A percentile compares a stretch with the other conserved stretches of the same genome.
Evolutionary conservation across 148 eudicot genomes (phyloP).

Genomic region (Vaccinium macrocarpon): DNA sequence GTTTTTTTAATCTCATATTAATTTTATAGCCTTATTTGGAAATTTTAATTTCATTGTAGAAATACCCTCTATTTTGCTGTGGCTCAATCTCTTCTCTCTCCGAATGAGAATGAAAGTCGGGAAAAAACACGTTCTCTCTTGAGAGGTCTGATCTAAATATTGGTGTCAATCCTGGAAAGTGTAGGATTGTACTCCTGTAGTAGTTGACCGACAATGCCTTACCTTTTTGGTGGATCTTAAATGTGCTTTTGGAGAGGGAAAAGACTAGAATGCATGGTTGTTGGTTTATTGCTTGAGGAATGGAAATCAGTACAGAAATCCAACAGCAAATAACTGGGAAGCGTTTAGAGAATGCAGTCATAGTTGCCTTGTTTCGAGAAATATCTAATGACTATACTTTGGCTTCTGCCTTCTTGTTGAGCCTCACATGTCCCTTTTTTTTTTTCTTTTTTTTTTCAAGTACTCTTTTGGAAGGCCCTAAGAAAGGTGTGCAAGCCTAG

Average conservation of each 20-base stretch:
- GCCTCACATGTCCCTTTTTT: background rate
- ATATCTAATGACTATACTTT: background rate
- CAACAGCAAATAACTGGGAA: background rate
- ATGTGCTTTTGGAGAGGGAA: background rate
- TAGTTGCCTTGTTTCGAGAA: background rate
- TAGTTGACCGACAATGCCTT: background rate
- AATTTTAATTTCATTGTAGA: background rate
- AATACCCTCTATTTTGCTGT: background rate
- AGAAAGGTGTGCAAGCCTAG: background rate
- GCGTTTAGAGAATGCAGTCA: background rate
- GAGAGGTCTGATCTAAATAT: background rate
- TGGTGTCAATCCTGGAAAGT: background rate
- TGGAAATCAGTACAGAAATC: background rate
- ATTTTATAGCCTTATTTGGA: background rate
- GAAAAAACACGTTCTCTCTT: background rate
- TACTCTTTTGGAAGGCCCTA: background rate
- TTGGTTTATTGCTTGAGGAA: constrained; percentile 8
- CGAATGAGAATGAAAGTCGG: background rate
- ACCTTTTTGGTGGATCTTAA: background rate
- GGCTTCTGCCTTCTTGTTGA: constrained; percentile 18
- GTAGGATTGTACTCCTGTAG: background rate
- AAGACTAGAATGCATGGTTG: background rate
- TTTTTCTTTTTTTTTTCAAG: background rate
- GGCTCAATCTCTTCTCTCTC: background rate
- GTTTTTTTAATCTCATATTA: background rate